Percentiles rank a stretch among this genome's conserved stretches.
Evolutionary conservation across 257 asterid genomes (phyloP).

Genomic region (Solanum arcanum): DNA sequence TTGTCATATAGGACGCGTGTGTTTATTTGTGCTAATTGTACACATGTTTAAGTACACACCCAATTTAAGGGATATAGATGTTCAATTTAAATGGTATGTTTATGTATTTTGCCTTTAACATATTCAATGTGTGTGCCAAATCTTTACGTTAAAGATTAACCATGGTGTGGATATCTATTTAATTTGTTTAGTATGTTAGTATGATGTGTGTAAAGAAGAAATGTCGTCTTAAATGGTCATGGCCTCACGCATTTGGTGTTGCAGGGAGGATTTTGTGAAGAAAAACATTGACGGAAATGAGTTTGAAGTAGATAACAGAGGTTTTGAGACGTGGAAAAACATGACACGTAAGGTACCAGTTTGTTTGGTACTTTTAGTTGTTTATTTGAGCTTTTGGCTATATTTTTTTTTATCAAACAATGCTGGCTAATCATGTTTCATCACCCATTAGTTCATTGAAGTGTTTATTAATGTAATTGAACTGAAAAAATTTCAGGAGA

Average conservation of each 20-base stretch:
- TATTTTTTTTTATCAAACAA: not conserved
- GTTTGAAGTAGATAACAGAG: slow-evolving; percentile 35
- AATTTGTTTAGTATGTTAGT: not conserved
- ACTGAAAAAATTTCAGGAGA: slow-evolving; percentile 16
- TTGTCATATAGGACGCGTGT: too few relatives aligned
- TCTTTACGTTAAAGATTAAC: not conserved
- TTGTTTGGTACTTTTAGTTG: not conserved
- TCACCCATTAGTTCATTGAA: not conserved
- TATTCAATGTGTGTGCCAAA: not conserved
- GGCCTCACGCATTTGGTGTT: slow-evolving; percentile 2
- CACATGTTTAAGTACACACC: too few relatives aligned
- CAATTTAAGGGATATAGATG: too few relatives aligned
- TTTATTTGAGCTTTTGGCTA: not conserved
- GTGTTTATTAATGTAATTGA: not conserved
- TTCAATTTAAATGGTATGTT: too few relatives aligned
- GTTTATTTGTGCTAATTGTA: too few relatives aligned
- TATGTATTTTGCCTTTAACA: not conserved
- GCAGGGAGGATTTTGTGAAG: slow-evolving; percentile 45
- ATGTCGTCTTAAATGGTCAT: not conserved
- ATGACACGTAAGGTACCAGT: slow-evolving; percentile 36
- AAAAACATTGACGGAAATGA: slow-evolving; percentile 19
- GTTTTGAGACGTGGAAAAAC: slow-evolving; percentile 39
- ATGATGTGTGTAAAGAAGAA: not conserved
- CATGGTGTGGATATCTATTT: not conserved
- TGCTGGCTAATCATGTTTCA: not conserved